Conservation (phyloP, 805 yeast genomes). For the Schizosaccharomyces lindneri region DNA sequence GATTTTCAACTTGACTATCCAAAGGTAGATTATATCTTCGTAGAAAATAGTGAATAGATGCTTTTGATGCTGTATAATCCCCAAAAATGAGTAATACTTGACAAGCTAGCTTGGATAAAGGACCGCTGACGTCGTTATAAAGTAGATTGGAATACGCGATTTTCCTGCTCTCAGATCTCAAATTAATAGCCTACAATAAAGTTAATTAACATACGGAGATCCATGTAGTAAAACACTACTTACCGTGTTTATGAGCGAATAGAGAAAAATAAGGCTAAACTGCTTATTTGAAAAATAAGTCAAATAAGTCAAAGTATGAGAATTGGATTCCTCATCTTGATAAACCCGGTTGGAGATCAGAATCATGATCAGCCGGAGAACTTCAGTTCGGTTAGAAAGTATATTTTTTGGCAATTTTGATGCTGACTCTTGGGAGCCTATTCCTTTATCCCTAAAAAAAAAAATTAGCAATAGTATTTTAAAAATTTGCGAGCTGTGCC, state of each 20-base stretch:
- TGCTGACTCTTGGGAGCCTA: not conserved
- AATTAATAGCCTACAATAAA: not conserved
- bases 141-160: not conserved
- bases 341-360: conserved; percentile 42
- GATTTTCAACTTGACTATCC: conserved; percentile 8
- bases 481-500: too few relatives aligned
- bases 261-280: conserved; percentile 25
- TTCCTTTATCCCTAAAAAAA: not conserved
- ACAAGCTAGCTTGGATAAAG: conserved; percentile 25
- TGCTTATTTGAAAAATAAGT: conserved; percentile 27
- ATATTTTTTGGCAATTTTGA: conserved; percentile 15
- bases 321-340: conserved; percentile 16
- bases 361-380: conserved; percentile 34
- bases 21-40: not conserved
- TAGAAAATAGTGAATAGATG: not conserved
- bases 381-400: conserved; percentile 43
- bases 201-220: not conserved
- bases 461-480: too few relatives aligned
- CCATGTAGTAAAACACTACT: too few relatives aligned
- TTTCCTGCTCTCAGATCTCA: not conserved
- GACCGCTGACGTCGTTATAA: conserved; percentile 11
- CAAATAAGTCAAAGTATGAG: conserved; percentile 35
- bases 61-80: conserved; percentile 34
- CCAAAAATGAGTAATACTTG: conserved; percentile 39
- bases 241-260: conserved; percentile 43